These are phyloP conservation scores for Parsonsia alboflavescens DNA, from an alignment of 257 asterid genomes.

Conservation along the genomic window DNA sequence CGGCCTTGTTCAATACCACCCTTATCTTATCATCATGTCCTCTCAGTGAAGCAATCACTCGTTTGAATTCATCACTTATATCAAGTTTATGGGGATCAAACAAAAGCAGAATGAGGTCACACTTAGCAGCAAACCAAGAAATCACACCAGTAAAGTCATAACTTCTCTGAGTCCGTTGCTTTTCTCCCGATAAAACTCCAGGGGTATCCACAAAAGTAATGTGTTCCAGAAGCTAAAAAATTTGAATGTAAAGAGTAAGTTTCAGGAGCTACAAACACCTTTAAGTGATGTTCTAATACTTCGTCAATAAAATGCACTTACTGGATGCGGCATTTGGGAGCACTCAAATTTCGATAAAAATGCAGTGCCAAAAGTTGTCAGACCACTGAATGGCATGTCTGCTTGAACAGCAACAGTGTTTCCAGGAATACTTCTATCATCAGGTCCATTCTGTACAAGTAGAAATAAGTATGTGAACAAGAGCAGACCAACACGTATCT, in stretches of 20 bases:
- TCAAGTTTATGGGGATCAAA: conserved; percentile 98
- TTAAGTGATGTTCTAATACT: not conserved
- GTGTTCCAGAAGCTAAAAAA: conserved; percentile 78
- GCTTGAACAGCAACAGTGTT: conserved; percentile 97
- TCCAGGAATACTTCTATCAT: conserved; percentile 95
- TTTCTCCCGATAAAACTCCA: conserved; percentile 95
- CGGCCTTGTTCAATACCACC: conserved; percentile 94
- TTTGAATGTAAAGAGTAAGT: conserved; percentile 16
- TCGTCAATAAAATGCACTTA: conserved; percentile 29
- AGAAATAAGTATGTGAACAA: conserved; percentile 15
- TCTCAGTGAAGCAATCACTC: conserved; percentile 82
- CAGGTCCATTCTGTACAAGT: conserved; percentile 73
- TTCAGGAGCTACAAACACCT: not conserved
- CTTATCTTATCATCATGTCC: conserved; percentile 98
- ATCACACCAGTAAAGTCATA: conserved; percentile 97
- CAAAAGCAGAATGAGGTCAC: conserved; percentile 82
- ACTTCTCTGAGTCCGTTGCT: conserved; percentile 94
- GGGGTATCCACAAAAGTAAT: conserved; percentile 93
- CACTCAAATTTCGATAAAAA: conserved; percentile 93
- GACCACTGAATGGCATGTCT: conserved; percentile 89
- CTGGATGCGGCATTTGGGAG: conserved; percentile 98
- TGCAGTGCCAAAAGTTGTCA: conserved; percentile 85
- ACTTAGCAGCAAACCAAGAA: conserved; percentile 94
- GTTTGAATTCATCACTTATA: conserved; percentile 89
- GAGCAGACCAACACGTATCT: not conserved